Evolutionary conservation across 202 grass and related monocot genomes (phyloP).

Genomic region (Schoenoplectus tabernaemontani): DNA sequence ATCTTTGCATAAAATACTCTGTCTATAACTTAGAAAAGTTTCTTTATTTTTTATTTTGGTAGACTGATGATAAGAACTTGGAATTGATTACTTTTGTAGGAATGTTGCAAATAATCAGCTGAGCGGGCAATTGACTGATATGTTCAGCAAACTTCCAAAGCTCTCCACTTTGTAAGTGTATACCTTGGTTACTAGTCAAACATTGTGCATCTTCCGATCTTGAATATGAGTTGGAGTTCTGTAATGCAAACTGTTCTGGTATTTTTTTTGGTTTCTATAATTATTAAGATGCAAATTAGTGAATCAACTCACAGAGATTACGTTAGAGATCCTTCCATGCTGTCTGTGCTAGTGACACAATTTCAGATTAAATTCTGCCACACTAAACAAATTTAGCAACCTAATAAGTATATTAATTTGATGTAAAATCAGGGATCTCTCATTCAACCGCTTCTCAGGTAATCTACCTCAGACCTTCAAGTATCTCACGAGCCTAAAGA

Average conservation of each 20-base stretch:
- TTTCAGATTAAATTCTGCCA: neutral
- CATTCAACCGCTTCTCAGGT: constrained; percentile 77
- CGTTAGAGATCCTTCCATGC: neutral
- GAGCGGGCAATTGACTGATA: constrained; percentile 75
- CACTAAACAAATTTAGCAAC: neutral
- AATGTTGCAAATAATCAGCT: constrained; percentile 71
- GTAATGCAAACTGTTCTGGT: neutral
- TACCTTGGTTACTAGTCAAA: neutral
- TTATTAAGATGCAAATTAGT: neutral
- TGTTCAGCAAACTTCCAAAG: constrained; percentile 66
- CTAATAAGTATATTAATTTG: constrained; percentile 14
- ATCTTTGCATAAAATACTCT: neutral
- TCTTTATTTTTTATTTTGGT: neutral
- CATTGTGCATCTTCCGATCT: neutral
- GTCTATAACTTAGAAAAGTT: neutral
- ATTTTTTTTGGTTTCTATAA: neutral
- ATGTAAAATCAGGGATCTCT: constrained; percentile 73
- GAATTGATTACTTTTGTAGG: constrained; percentile 33
- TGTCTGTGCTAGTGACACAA: neutral
- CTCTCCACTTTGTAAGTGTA: constrained; percentile 71
- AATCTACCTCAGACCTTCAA: constrained; percentile 72
- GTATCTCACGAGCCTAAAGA: constrained; percentile 52
- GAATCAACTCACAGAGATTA: neutral
- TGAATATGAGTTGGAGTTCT: neutral
- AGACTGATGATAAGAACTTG: neutral